Conservation (phyloP, 352 stramenopile species). For the Plasmopara halstedii region DNA sequence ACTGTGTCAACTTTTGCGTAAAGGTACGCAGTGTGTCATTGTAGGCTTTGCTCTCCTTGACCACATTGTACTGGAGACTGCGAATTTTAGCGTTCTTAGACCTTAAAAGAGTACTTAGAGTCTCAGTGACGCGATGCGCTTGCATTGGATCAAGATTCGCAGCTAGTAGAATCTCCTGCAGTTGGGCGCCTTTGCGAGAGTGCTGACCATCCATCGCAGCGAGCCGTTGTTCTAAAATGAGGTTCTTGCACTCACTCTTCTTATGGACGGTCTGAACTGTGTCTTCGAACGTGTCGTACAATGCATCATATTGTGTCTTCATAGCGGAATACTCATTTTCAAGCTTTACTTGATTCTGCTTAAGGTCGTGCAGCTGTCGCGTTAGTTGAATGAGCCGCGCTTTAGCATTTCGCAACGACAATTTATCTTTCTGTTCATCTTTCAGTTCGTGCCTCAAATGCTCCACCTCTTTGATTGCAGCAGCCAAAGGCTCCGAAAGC, state of each 20-base stretch:
- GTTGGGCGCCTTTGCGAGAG: slow-evolving; percentile 60
- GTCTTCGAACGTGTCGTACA: slow-evolving; percentile 90
- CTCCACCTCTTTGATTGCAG: slow-evolving; percentile 85
- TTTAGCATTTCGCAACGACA: slow-evolving; percentile 86
- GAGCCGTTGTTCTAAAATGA: slow-evolving; percentile 82
- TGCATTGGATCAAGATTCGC: slow-evolving; percentile 68
- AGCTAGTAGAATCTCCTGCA: slow-evolving; percentile 63
- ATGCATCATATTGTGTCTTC: slow-evolving; percentile 78
- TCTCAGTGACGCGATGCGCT: slow-evolving; percentile 57
- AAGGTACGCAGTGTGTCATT: slow-evolving; percentile 74
- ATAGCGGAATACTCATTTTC: slow-evolving; percentile 62
- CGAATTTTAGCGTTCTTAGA: slow-evolving; percentile 52
- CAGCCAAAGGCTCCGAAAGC: slow-evolving; percentile 80
- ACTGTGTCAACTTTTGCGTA: slow-evolving; percentile 49
- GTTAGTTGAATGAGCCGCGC: slow-evolving; percentile 73
- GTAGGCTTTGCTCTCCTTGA: slow-evolving; percentile 72
- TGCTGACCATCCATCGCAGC: slow-evolving; percentile 64
- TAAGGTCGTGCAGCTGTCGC: slow-evolving; percentile 59
- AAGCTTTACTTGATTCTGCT: slow-evolving; percentile 56
- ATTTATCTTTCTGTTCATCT: slow-evolving; percentile 88
- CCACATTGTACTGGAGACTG: slow-evolving; percentile 51
- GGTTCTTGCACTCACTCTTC: slow-evolving; percentile 88
- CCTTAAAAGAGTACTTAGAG: slow-evolving; percentile 53
- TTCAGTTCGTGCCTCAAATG: slow-evolving; percentile 85
- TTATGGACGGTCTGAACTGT: slow-evolving; percentile 85